Evolutionary conservation across 2,329 filamentous ascomycete species (phyloP).

Genomic region (Talaromyces sp.): DNA sequence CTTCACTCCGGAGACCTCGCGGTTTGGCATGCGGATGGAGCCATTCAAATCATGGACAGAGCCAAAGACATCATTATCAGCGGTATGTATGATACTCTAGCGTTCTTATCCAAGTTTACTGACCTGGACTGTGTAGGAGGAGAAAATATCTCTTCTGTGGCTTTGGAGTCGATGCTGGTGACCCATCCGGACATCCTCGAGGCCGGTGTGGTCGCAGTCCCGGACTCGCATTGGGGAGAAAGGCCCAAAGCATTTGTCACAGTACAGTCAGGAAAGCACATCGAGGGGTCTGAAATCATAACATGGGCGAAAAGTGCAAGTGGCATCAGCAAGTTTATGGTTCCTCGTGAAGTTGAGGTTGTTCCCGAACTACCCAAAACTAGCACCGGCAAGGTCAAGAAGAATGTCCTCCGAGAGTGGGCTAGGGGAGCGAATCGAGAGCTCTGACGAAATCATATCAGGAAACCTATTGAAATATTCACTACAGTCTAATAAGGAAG

Average conservation of each 20-base stretch:
- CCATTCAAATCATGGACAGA: slow-evolving; percentile 86
- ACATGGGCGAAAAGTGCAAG: slow-evolving; percentile 79
- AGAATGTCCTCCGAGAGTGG: slow-evolving; percentile 89
- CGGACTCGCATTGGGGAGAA: slow-evolving; percentile 91
- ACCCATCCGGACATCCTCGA: slow-evolving; percentile 88
- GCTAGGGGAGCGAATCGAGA: slow-evolving; percentile 55
- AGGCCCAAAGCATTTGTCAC: slow-evolving; percentile 93
- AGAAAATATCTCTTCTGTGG: slow-evolving; percentile 94
- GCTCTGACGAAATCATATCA: background rate
- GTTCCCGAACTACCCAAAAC: slow-evolving; percentile 92
- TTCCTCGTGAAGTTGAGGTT: slow-evolving; percentile 68
- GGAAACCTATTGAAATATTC: background rate
- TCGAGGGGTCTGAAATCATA: slow-evolving; percentile 69
- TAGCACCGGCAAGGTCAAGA: slow-evolving; percentile 92
- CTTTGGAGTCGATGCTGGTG: slow-evolving; percentile 83
- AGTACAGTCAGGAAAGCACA: slow-evolving; percentile 61
- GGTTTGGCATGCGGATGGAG: slow-evolving; percentile 87
- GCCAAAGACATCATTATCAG: slow-evolving; percentile 99
- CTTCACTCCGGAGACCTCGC: slow-evolving; percentile 89
- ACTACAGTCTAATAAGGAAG: background rate
- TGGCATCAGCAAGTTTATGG: slow-evolving; percentile 88
- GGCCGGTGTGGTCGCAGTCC: slow-evolving; percentile 82
- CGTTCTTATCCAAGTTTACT: background rate
- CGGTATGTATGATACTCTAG: slow-evolving; percentile 50
- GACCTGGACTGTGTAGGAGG: slow-evolving; percentile 59